Base-by-base conservation (phyloP, 768 basidiomycete species). In the Lentinus brumalis region DNA sequence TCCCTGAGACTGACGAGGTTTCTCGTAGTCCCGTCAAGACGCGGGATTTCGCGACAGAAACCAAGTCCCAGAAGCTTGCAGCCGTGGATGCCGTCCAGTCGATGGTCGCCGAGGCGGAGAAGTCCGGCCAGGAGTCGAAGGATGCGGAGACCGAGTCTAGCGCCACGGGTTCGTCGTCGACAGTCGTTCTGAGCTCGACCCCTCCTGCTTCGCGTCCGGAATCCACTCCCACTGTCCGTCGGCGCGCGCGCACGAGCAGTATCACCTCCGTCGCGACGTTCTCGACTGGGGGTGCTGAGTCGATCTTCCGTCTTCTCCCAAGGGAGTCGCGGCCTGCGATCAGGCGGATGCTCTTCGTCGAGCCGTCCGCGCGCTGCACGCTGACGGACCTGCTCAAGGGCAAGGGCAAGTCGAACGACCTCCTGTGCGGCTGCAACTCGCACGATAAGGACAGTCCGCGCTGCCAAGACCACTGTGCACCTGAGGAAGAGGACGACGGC, bases 241-340 rank as follows among this genome's bases (percentile, higher is more conserved):
- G 67, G 14, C 71, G 75, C 26, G 39, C 63, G 2, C 74, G 75
- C 53, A 71, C 71, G 44, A 72, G 73, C 66, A 73, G 71, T 65
- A 35, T 63, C 21, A 69, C 74, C n/a, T 72, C 71, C 47, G 82
- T 86, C 53, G 75, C 83, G 45, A 93, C 92, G 1, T 90, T 85
- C 80, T 83, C 85, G 66, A 71, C 77, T 53, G 83, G 83, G 56
- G 89, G 91, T 18, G 87, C 93, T 30, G 96, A 98, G 73, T 95
- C 94, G 8, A 97, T 99, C 70, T 98, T 99, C 81, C 87, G 96
- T 18, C 81, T 98, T 10, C 82, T 99, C 26, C 97, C 97, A 2
- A 88, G 97, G 56, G 96, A 99, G 76, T 87, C 94, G 14, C 85
- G 97, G 42, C 83, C 88, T 7, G 93, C 91, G 14, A 82, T 99